phyloP scores from a whole-genome alignment of 345 rosid genomes.

The Lumnitzera racemosa region DNA sequence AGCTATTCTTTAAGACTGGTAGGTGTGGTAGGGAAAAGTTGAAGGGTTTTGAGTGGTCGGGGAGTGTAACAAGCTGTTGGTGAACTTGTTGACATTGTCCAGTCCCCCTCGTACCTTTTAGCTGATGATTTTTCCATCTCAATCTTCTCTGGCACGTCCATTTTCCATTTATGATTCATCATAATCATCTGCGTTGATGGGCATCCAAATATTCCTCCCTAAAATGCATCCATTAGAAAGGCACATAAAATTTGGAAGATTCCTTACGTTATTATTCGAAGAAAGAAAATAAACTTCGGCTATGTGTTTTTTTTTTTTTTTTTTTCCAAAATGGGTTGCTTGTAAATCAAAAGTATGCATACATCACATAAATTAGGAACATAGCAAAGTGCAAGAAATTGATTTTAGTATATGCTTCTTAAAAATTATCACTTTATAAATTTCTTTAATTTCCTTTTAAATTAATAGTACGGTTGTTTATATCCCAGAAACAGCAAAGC shows the following conservation, averaged over 20 bases:
- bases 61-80: constrained; percentile 19
- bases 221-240: neutral
- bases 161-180: constrained; percentile 24
- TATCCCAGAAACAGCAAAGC: too few relatives aligned
- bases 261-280: neutral
- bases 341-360: too few relatives aligned
- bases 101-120: constrained; percentile 39
- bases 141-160: constrained; percentile 20
- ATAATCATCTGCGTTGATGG: constrained; percentile 17
- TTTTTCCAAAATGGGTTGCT: too few relatives aligned
- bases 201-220: constrained; percentile 17
- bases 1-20: constrained; percentile 61
- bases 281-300: too few relatives aligned
- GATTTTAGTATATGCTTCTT: too few relatives aligned
- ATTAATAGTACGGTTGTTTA: too few relatives aligned
- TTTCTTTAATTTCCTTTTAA: too few relatives aligned
- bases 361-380: too few relatives aligned
- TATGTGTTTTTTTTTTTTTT: too few relatives aligned
- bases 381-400: too few relatives aligned
- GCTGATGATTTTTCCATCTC: constrained; percentile 24
- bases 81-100: constrained; percentile 39
- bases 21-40: constrained; percentile 79
- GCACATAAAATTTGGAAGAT: neutral
- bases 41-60: constrained; percentile 63
- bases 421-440: too few relatives aligned